Evolutionary conservation across 2,329 filamentous ascomycete species (phyloP), one percentile per base, ranked within the genome.

Genomic region (Cordyceps javanica): DNA sequence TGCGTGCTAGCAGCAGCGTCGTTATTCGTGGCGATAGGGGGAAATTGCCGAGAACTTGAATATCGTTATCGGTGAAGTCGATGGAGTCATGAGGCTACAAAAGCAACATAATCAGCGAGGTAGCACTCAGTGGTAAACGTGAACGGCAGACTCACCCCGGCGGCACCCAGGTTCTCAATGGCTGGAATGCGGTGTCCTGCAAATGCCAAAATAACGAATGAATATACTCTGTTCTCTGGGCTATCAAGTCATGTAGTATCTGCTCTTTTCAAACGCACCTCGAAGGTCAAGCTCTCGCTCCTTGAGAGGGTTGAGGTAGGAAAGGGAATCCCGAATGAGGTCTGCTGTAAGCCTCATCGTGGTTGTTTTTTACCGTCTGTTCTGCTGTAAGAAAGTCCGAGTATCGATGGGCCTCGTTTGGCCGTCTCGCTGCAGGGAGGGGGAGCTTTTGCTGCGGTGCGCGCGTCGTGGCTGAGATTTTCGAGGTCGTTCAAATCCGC

Each of bases 261-360:
- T 93, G 90, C 82, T 86, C 91, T 91, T 96, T 91, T 89, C 89
- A 76, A 76, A 82, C 91, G 86, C 89, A 97, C 94, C 94, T 96
- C 94, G 87, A 69, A 99, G 90, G 81, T 97, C 92, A 74, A 99
- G 86, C 84, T 99, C 94, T 75, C 94, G 91, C 83, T 99, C 94
- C 79, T 94, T 96, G 75, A 99, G 84, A 73, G 93, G 92, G 77
- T 97, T 99, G 77, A 97, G 89, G 82, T 97, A 99, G 73, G 93
- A 97, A 66, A 96, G 88, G 71, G 94, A 96, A 75, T 85, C 87
- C 75, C 91, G 85, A 77, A 99, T 95, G 69, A 97, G 86, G 75
- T 97, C 94, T 66, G 90, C 87, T 62, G 93, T 97, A 77, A 99
- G 86, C 82, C 93, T 88, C 94, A 99, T 97, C 64, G 71, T 77